A percentile compares a stretch with the other conserved stretches of the same genome.
Evolutionary conservation across 306 rosid species (phyloP).

Genomic region (Potentilla sterilis): DNA sequence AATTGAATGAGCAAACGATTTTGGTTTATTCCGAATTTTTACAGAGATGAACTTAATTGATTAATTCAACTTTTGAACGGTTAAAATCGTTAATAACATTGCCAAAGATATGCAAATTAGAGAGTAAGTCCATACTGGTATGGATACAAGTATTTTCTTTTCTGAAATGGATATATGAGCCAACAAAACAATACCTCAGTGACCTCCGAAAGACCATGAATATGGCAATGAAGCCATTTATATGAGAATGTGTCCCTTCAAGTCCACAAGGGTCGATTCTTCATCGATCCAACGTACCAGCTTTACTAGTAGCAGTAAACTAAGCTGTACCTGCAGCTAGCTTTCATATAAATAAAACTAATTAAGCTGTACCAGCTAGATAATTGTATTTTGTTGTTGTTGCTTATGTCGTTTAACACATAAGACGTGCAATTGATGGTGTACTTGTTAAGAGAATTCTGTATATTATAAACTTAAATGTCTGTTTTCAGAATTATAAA

Average conservation of each 20-base stretch:
- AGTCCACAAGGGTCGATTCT: slow-evolving; percentile 2
- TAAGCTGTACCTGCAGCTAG: background rate
- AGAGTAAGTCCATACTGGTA: too few species aligned
- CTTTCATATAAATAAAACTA: too few species aligned
- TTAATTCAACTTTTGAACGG: too few species aligned
- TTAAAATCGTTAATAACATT: too few species aligned
- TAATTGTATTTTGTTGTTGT: background rate
- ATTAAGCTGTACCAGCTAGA: background rate
- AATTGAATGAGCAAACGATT: too few species aligned
- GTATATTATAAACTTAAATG: too few species aligned
- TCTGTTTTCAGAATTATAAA: too few species aligned
- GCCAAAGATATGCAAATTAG: too few species aligned
- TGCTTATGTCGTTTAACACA: background rate
- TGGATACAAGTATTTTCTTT: too few species aligned
- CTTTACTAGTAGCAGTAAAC: slow-evolving; percentile 10
- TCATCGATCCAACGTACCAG: slow-evolving; percentile 1
- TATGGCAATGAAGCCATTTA: background rate
- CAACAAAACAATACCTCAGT: background rate
- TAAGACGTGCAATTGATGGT: background rate
- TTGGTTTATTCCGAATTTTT: too few species aligned
- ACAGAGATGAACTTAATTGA: too few species aligned
- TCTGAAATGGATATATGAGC: slow-evolving; percentile 4
- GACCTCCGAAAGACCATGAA: too few species aligned
- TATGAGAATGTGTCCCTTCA: slow-evolving; percentile 19
- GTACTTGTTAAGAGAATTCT: background rate